Evolutionary conservation across 768 basidiomycete species (phyloP).

Genomic region (Russula ochroleuca): DNA sequence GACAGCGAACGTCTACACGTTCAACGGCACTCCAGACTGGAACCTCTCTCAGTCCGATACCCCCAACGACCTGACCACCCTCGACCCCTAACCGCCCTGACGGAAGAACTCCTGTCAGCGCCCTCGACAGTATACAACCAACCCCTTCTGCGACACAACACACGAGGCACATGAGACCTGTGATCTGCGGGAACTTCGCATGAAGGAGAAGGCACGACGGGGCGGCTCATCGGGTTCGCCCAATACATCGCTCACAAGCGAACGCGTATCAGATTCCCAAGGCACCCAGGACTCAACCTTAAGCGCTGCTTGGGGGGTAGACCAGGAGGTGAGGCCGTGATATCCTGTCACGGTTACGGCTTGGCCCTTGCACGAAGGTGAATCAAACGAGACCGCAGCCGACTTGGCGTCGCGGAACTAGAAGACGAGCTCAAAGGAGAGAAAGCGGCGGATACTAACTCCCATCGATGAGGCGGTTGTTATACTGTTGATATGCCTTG

Average conservation of each 20-base stretch:
- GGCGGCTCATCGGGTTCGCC: conserved; percentile 7
- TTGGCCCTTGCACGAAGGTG: conserved; percentile 24
- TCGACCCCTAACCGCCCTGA: conserved; percentile 17
- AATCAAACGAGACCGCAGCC: conserved; percentile 25
- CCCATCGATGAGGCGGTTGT: conserved; percentile 99
- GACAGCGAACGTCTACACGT: conserved; percentile 25
- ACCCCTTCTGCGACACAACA: conserved; percentile 8
- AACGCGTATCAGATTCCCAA: conserved; percentile 11
- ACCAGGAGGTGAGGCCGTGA: conserved; percentile 19
- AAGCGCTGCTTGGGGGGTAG: conserved; percentile 9
- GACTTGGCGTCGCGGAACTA: conserved; percentile 26
- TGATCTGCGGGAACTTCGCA: conserved; percentile 17
- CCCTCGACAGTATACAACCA: neutral
- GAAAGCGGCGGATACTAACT: conserved; percentile 84
- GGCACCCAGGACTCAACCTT: conserved; percentile 15
- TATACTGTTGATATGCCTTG: conserved; percentile 91
- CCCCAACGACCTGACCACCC: conserved; percentile 18
- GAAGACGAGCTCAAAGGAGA: conserved; percentile 33
- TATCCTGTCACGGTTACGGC: conserved; percentile 10
- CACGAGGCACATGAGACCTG: conserved; percentile 24
- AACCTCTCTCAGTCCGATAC: conserved; percentile 27
- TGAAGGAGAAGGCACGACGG: conserved; percentile 9
- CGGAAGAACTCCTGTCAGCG: conserved; percentile 11
- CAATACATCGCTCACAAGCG: conserved; percentile 6
- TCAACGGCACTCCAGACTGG: conserved; percentile 24